Base-by-base conservation (phyloP, 2,329 filamentous ascomycete species). In the Hypoxylon sp. region DNA sequence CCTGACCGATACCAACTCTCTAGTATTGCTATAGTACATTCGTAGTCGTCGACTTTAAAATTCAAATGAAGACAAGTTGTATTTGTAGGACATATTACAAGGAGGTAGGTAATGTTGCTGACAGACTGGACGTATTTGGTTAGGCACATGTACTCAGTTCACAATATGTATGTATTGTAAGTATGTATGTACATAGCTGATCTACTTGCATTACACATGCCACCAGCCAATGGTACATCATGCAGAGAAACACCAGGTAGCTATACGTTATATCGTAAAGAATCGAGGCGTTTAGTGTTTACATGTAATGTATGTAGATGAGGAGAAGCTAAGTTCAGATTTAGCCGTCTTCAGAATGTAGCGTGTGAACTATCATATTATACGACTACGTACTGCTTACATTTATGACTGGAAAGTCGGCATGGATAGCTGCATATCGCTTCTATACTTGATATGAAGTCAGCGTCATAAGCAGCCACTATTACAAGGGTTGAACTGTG, bases 401-500 rank as follows among this genome's bases (percentile, higher is more conserved):
- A 42, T 50, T 35, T 2, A 29, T 26, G 29, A 19, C 35, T 42
- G n/a, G 19, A 51, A 46, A 53, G 39, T 66, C 44, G 59, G n/a
- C 22, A 46, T 55, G 63, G 67, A 61, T 67, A 67, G 67, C 59
- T 58, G 52, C 67, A 67, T 64, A 46, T 14, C 3, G n/a, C 24
- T 26, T 46, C 14, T 57, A 26, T 3, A 44, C 35, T 37, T 55
- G 11, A 22, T 42, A 55, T 22, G 22, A n/a, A 44, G 22, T 24
- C 22, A 31, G 22, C 14, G 24, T 37, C 37, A 44, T 17, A 24
- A 55, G 37, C 24, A 55, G 37, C 24, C 39, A 44, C 31, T 13
- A n/a, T 47, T 44, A 33, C 53, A 46, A 46, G 53, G 53, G 53
- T 17, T 37, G 22, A 24, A 31, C 13, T 35, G 33, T 37, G 35